phyloP scores from a whole-genome alignment of 345 rosid genomes.

The Populus euphratica region DNA sequence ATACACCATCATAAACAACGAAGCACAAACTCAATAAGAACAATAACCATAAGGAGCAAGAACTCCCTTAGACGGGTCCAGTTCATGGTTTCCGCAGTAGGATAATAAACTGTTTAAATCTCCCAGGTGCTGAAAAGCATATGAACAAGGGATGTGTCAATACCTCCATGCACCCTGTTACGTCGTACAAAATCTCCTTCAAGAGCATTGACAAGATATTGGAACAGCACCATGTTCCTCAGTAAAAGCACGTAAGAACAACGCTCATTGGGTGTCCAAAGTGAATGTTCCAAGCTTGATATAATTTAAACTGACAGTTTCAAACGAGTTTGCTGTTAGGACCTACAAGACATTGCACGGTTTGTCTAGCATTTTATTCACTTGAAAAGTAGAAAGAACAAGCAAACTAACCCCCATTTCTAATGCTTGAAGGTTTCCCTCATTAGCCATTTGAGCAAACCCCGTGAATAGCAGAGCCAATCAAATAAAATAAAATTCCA shows the following conservation, averaged over 20 bases:
- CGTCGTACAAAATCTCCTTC: constrained; percentile 60
- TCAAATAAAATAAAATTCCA: constrained; percentile 3
- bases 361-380: background rate
- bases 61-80: constrained; percentile 70
- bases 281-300: background rate
- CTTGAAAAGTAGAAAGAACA: constrained; percentile 1
- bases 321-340: background rate
- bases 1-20: constrained; percentile 4
- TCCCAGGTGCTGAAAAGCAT: constrained; percentile 5
- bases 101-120: background rate
- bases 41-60: constrained; percentile 18
- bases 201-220: constrained; percentile 67
- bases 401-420: constrained; percentile 46
- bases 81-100: constrained; percentile 63
- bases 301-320: background rate
- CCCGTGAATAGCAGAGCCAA: constrained; percentile 38
- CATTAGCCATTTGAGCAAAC: constrained; percentile 36
- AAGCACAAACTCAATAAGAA: background rate
- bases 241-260: constrained; percentile 26
- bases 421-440: constrained; percentile 23
- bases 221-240: constrained; percentile 61
- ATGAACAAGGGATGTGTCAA: constrained; percentile 5
- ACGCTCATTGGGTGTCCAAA: background rate
- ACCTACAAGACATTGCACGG: background rate
- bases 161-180: constrained; percentile 50